Evolutionary conservation across 192 early-diverging fungal species (phyloP), one percentile per base, ranked within the genome.

Genomic region (Bifiguratus adelaidae): DNA sequence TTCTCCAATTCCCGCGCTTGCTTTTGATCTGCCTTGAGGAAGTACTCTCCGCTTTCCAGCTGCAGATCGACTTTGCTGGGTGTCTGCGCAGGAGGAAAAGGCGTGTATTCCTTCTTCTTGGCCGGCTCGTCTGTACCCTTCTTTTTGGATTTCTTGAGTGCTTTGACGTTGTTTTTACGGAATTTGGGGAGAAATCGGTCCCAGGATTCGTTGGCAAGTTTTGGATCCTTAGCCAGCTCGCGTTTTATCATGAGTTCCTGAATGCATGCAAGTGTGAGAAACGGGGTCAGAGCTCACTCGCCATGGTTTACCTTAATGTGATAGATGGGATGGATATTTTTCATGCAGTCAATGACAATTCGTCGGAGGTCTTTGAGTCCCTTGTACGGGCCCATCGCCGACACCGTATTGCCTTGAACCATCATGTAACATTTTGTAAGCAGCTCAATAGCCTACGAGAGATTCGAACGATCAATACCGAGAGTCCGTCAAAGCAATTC

Each of bases 361-460:
- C 84, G 68, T 19, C 92, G 77, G 19, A 91, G 83, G 30, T 85
- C 78, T 61, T 91, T 90, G 27, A 99, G 47, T 2, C 90, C 89
- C 53, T 83, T 87, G 67, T 80, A 85, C 4, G 85, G 81, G 2
- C 95, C 95, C 90, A 99, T 95, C 15, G 65, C 75, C 3, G 89
- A 81, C 0, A 99, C 95, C 1, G 95, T 99, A 54, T 94, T 92
- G 37, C 96, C 96, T 58, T 97, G 94, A n/a, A 99, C 92, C 80
- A 99, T 79, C 21, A 97, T 78, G 50, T 99, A 97, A 57, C 92
- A 93, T 21, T 78, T 73, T 13, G 95, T 99, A 58, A 99, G 63
- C 29, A 99, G 68, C 68, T 99, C 94, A 40, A 99, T 85, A 7
- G 95, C 95, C 73, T 82, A 48, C 7, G 53, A 35, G 4, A 48